Evolutionary conservation across 225 moss, liverwort and hornwort species (phyloP).

Genomic region (Pseudisothecium myosuroides): DNA sequence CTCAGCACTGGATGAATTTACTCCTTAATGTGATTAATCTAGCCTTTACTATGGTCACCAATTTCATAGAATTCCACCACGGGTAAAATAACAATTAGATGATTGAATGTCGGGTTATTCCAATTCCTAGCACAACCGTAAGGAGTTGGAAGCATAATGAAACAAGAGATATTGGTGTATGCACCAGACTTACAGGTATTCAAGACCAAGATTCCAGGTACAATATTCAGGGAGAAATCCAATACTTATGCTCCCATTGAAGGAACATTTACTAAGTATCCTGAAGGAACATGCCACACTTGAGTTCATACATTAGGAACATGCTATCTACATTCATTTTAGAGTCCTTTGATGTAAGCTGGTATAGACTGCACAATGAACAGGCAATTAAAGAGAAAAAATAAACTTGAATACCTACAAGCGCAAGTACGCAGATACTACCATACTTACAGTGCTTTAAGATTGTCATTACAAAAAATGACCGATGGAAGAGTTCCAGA

Average conservation of each 20-base stretch:
- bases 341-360: not conserved
- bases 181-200: not conserved
- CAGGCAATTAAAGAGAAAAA: rapidly evolving
- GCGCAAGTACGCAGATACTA: not conserved
- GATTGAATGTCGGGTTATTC: not conserved
- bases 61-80: not conserved
- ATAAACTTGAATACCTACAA: not conserved
- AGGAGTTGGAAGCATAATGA: not conserved
- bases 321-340: not conserved
- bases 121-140: not conserved
- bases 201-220: rapidly evolving
- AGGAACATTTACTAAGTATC: not conserved
- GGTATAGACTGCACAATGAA: not conserved
- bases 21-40: too few species aligned
- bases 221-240: too few species aligned
- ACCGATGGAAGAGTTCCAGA: not conserved
- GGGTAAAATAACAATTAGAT: not conserved
- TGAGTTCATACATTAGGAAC: not conserved
- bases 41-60: not conserved
- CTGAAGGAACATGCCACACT: not conserved
- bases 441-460: rapidly evolving
- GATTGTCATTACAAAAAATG: not conserved
- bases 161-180: not conserved
- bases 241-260: not conserved
- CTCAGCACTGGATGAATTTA: too few species aligned